Conservation (phyloP, 148 eudicot species). For the Cornus kousa region DNA sequence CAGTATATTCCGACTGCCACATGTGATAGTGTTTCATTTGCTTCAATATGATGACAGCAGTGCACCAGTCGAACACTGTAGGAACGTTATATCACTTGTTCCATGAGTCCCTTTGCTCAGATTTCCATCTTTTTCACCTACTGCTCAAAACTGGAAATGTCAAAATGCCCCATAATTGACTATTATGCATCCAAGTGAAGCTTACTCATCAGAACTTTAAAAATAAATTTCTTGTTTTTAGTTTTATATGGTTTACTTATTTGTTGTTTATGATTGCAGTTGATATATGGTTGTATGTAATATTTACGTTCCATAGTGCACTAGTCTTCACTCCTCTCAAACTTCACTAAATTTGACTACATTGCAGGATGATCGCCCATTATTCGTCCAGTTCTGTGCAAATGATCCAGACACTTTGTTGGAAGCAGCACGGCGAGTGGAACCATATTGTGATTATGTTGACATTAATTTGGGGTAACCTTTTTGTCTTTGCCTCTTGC, state of each 20-base stretch:
- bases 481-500: background rate
- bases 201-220: background rate
- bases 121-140: background rate
- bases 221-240: too few species aligned
- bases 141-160: background rate
- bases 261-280: background rate
- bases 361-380: slow-evolving; percentile 90
- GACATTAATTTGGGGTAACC: slow-evolving; percentile 92
- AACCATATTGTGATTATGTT: slow-evolving; percentile 86
- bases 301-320: background rate
- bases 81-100: background rate
- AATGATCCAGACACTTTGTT: slow-evolving; percentile 82
- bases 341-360: background rate
- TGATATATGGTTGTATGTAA: too few species aligned
- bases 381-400: slow-evolving; percentile 96
- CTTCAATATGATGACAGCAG: background rate
- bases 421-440: slow-evolving; percentile 83
- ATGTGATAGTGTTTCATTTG: background rate
- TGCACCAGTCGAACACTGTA: background rate
- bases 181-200: background rate
- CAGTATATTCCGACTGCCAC: too few species aligned
- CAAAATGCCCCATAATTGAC: background rate
- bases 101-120: background rate
- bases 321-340: background rate
- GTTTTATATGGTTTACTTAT: background rate